Evolutionary conservation across 2,329 filamentous ascomycete genomes (phyloP).

Genomic region (Helotiales sp.): DNA sequence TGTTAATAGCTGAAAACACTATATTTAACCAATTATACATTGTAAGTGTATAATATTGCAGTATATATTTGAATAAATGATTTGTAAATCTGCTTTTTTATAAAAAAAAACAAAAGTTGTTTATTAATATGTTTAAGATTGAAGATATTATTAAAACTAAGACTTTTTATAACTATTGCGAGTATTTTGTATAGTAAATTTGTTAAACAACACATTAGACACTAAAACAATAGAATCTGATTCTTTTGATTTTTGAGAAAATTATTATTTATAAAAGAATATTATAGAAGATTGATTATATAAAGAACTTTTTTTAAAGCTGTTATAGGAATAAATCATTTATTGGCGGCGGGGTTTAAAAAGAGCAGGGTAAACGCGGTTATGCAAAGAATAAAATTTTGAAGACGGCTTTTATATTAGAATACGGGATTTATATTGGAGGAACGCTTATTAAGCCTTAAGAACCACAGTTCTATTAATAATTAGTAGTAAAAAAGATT

Average conservation of each 20-base stretch:
- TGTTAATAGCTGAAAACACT: conserved; percentile 29
- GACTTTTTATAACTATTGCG: conserved; percentile 35
- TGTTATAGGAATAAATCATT: background rate
- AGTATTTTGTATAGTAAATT: conserved; percentile 42
- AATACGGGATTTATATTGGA: background rate
- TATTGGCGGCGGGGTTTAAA: background rate
- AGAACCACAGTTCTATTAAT: too few species aligned
- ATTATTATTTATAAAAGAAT: background rate
- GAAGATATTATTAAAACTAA: conserved; percentile 42
- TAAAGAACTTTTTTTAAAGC: background rate
- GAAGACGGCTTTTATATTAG: background rate
- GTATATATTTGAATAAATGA: conserved; percentile 37
- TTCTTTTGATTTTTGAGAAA: background rate
- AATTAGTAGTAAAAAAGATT: too few species aligned
- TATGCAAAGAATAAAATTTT: background rate
- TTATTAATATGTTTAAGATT: conserved; percentile 37
- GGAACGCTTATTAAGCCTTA: too few species aligned
- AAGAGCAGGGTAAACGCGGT: background rate
- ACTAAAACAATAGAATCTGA: conserved; percentile 13
- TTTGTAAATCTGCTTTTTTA: conserved; percentile 40
- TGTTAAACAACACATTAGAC: conserved; percentile 37
- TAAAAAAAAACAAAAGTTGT: conserved; percentile 34
- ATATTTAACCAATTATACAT: conserved; percentile 12
- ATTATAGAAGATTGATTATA: background rate
- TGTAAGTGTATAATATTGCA: conserved; percentile 5